Evolutionary conservation across 106 monocot species (phyloP).

Genomic region (Posidonia australis): DNA sequence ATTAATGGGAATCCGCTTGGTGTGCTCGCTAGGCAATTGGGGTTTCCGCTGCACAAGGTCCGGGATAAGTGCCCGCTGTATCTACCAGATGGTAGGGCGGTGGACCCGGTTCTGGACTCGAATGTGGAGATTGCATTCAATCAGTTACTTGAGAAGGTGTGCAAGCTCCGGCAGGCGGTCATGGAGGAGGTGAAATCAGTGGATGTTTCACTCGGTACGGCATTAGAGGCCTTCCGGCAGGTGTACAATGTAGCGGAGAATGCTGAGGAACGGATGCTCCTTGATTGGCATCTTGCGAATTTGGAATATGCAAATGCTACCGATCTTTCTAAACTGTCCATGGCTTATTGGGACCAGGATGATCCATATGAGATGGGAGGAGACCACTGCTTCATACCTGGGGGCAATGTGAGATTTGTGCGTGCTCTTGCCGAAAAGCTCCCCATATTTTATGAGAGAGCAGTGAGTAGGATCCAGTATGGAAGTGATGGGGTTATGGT

Average conservation of each 20-base stretch:
- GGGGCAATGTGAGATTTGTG: constrained; percentile 77
- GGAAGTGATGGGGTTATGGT: constrained; percentile 83
- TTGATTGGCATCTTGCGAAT: constrained; percentile 96
- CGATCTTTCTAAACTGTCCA: constrained; percentile 62
- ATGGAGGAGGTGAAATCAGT: constrained; percentile 49
- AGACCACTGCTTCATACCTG: constrained; percentile 97
- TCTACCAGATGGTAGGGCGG: constrained; percentile 59
- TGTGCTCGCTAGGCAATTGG: constrained; percentile 74
- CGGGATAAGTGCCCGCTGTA: constrained; percentile 88
- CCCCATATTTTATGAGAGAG: constrained; percentile 63
- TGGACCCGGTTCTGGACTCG: constrained; percentile 54
- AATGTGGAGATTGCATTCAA: constrained; percentile 71
- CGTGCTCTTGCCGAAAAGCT: constrained; percentile 56
- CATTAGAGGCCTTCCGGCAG: constrained; percentile 70
- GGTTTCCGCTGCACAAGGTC: constrained; percentile 89
- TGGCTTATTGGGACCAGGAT: constrained; percentile 99
- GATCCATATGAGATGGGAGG: constrained; percentile 99
- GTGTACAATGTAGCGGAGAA: constrained; percentile 46
- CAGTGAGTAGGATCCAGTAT: constrained; percentile 61
- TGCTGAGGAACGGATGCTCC: constrained; percentile 74
- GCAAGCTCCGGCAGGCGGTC: constrained; percentile 58
- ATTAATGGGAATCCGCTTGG: constrained; percentile 93
- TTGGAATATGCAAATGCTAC: constrained; percentile 97
- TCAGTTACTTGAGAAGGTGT: constrained; percentile 84
- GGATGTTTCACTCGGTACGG: constrained; percentile 69